Conservation (phyloP, 345 rosid genomes). For the Lumnitzera racemosa region DNA sequence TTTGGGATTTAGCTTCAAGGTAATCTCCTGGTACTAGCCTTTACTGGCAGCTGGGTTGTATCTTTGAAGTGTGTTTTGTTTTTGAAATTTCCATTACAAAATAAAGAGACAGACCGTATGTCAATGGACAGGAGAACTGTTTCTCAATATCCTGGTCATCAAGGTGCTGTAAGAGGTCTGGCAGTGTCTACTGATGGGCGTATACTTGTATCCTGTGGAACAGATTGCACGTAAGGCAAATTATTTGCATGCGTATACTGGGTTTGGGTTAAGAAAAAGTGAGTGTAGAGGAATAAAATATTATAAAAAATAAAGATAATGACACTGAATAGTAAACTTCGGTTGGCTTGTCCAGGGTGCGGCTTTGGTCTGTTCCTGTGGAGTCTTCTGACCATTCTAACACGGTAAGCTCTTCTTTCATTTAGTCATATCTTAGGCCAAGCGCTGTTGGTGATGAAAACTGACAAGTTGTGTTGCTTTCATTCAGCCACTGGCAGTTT, state of each 20-base stretch:
- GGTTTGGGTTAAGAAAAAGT: too few species aligned
- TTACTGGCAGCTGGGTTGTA: too few species aligned
- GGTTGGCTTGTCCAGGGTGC: slow-evolving; percentile 45
- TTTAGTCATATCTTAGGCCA: neutral
- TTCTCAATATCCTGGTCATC: slow-evolving; percentile 89
- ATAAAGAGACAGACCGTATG: slow-evolving; percentile 4
- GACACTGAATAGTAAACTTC: neutral
- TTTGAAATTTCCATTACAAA: neutral
- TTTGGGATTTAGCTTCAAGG: slow-evolving; percentile 94
- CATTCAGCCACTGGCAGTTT: slow-evolving; percentile 63
- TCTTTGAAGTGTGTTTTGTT: too few species aligned
- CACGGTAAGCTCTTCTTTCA: slow-evolving; percentile 40
- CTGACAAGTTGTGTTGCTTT: slow-evolving; percentile 15
- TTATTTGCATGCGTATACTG: neutral
- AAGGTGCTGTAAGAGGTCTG: slow-evolving; percentile 88
- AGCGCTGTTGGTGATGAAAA: neutral
- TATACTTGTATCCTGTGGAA: slow-evolving; percentile 76
- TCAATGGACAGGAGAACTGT: slow-evolving; percentile 62
- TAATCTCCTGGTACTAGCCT: slow-evolving; percentile 11
- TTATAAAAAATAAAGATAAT: neutral
- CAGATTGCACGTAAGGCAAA: slow-evolving; percentile 73
- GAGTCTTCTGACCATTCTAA: slow-evolving; percentile 25
- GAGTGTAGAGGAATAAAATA: too few species aligned
- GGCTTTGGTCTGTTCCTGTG: slow-evolving; percentile 91
- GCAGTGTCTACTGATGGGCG: slow-evolving; percentile 83